These are phyloP conservation scores for Meyerozyma athensensis DNA, from an alignment of 1,139 yeast genomes.

Conservation along the genomic window DNA sequence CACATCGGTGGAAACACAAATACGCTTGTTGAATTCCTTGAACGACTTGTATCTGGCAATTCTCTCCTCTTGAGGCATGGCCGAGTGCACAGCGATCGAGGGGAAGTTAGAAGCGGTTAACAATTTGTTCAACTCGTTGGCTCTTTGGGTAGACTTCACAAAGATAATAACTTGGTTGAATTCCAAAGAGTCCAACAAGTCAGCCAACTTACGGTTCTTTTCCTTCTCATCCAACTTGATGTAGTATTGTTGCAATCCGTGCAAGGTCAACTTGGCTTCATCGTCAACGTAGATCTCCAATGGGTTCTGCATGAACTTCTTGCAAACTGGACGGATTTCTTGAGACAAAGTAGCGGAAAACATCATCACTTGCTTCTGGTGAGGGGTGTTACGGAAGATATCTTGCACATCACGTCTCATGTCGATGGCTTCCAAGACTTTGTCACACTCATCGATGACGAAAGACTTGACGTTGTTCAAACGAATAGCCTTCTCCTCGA, in stretches of 20 bases:
- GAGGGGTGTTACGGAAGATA: slow-evolving; percentile 95
- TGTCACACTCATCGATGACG: slow-evolving; percentile 98
- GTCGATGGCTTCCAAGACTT: slow-evolving; percentile 84
- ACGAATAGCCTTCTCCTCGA: slow-evolving; percentile 85
- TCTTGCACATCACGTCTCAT: slow-evolving; percentile 99
- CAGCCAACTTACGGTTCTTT: slow-evolving; percentile 91
- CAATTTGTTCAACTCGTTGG: slow-evolving; percentile 84
- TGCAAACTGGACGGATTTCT: slow-evolving; percentile 95
- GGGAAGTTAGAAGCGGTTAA: slow-evolving; percentile 95
- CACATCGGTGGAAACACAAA: slow-evolving; percentile 97
- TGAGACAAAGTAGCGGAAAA: slow-evolving; percentile 93
- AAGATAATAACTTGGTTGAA: slow-evolving; percentile 98
- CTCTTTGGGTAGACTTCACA: slow-evolving; percentile 89
- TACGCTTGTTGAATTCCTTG: slow-evolving; percentile 97
- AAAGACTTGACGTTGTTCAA: slow-evolving; percentile 88
- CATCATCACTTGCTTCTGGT: slow-evolving; percentile 99
- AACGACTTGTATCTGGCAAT: slow-evolving; percentile 93
- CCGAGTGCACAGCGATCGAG: slow-evolving; percentile 94
- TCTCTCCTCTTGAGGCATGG: slow-evolving; percentile 96
- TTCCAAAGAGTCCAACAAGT: slow-evolving; percentile 87
- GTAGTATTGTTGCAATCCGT: slow-evolving; percentile 96
- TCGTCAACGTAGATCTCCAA: slow-evolving; percentile 96
- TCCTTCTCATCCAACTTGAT: slow-evolving; percentile 85
- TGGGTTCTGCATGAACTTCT: slow-evolving; percentile 97
- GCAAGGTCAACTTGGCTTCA: slow-evolving; percentile 94